Evolutionary conservation across 139 green algal genomes (phyloP).

Genomic region (Picochlorum costavermella): DNA sequence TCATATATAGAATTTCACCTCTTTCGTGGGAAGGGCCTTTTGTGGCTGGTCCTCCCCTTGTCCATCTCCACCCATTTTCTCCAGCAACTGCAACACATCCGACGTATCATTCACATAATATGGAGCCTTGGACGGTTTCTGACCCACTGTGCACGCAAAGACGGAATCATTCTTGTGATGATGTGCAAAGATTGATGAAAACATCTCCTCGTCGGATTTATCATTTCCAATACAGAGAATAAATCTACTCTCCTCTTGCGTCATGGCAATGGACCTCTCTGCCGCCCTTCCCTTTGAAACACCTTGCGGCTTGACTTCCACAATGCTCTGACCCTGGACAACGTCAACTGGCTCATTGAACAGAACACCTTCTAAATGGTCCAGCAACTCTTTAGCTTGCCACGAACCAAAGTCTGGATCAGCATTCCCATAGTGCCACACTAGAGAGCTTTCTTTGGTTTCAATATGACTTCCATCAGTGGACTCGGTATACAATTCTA

Average conservation of each 20-base stretch:
- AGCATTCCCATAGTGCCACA: constrained; percentile 93
- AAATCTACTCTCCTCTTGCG: constrained; percentile 59
- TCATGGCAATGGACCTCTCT: constrained; percentile 54
- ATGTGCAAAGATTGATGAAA: constrained; percentile 52
- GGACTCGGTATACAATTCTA: constrained; percentile 81
- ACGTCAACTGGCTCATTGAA: constrained; percentile 78
- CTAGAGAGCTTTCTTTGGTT: constrained; percentile 78
- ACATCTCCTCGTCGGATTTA: constrained; percentile 97
- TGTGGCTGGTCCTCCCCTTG: neutral
- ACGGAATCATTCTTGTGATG: constrained; percentile 55
- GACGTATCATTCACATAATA: constrained; percentile 94
- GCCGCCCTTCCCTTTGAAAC: constrained; percentile 73
- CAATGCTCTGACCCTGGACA: constrained; percentile 63
- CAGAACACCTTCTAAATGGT: constrained; percentile 95
- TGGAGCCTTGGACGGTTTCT: constrained; percentile 88
- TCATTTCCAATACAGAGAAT: constrained; percentile 98
- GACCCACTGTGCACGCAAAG: constrained; percentile 91
- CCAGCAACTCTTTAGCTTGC: constrained; percentile 98
- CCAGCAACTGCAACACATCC: constrained; percentile 63
- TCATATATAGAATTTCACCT: constrained; percentile 1
- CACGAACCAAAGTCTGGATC: constrained; percentile 95
- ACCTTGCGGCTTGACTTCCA: constrained; percentile 85
- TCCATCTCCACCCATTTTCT: constrained; percentile 9
- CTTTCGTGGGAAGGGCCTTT: neutral
- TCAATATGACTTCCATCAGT: constrained; percentile 92